Evolutionary conservation across 441 rosid genomes (phyloP), one percentile per base, ranked within the genome.

Genomic region (Pelargonium australe): DNA sequence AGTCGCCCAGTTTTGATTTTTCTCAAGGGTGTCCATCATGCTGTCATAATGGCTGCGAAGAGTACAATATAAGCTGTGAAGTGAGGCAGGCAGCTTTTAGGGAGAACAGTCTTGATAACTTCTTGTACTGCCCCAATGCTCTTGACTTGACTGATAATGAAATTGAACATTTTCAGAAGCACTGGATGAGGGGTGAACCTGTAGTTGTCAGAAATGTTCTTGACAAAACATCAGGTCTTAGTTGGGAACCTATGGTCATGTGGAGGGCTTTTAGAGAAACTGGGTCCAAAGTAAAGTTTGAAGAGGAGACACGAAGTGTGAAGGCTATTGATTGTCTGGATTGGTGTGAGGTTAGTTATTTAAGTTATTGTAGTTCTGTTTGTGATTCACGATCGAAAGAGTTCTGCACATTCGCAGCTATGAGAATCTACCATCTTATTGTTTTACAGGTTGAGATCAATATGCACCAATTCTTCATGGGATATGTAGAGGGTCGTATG

Each of bases 161-260:
- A 40, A 63, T 78, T 20, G 58, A 72, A 66, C 71, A 72, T 74
- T 95, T 95, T 70, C 92, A 80, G 79, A 77, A 76, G 31, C 92
- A 82, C 68, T 92, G 98, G 98, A 72, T 77, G 45, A 90, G 78
- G 78, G 98, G 99, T 9, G 92, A 94, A 73, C 99, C 97, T 0
- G 85, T 94, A 67, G 85, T 91, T 7, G 96, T 87, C 72, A 79
- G 77, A 49, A 79, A 89, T 77, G 82, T 85, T 68, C 92, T 90
- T 34, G 79, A 83, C 73, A 72, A 66, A 70, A 75, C 86, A 20
- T 67, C 88, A 57, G 89, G 83, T 71, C 78, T 91, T 72, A 91
- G 97, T 80, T 91, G 99, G 99, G 96, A 94, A 72, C 99, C 99
- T n/a, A 83, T 70, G 85, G 99, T 92, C 5, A 95, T 95, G 96